Evolutionary conservation across 768 basidiomycete genomes (phyloP).

Genomic region (Lanmaoa rubissima): DNA sequence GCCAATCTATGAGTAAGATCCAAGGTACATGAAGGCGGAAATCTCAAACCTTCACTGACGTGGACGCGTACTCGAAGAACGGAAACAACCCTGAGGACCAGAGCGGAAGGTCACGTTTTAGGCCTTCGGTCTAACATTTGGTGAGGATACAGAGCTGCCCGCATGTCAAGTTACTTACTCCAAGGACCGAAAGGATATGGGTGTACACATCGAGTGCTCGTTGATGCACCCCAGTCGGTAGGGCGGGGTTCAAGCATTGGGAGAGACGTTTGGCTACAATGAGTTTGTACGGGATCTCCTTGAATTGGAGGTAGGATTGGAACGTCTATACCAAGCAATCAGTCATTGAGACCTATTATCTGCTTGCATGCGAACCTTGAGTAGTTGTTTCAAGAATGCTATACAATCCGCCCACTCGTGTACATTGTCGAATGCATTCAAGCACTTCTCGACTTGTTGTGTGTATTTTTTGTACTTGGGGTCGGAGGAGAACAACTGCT

Average conservation of each 20-base stretch:
- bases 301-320: conserved; percentile 90
- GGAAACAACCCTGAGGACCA: conserved; percentile 98
- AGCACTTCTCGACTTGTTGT: conserved; percentile 87
- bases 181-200: conserved; percentile 87
- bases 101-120: conserved; percentile 80
- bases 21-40: conserved; percentile 1
- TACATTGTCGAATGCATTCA: conserved; percentile 91
- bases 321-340: conserved; percentile 61
- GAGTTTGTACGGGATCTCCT: conserved; percentile 93
- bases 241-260: conserved; percentile 96
- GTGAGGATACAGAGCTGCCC: conserved; percentile 6
- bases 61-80: conserved; percentile 99
- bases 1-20: background rate
- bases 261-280: conserved; percentile 92
- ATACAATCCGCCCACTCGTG: conserved; percentile 99
- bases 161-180: conserved; percentile 50
- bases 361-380: conserved; percentile 59
- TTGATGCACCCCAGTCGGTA: conserved; percentile 96
- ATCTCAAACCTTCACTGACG: conserved; percentile 80
- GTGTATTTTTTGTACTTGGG: conserved; percentile 94
- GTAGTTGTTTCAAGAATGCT: conserved; percentile 89
- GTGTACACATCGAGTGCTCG: conserved; percentile 93
- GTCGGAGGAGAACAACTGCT: conserved; percentile 67
- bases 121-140: conserved; percentile 68
- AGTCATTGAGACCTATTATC: background rate